Conservation (phyloP, 768 basidiomycete genomes). For the Neoboletus brunneissimus region DNA sequence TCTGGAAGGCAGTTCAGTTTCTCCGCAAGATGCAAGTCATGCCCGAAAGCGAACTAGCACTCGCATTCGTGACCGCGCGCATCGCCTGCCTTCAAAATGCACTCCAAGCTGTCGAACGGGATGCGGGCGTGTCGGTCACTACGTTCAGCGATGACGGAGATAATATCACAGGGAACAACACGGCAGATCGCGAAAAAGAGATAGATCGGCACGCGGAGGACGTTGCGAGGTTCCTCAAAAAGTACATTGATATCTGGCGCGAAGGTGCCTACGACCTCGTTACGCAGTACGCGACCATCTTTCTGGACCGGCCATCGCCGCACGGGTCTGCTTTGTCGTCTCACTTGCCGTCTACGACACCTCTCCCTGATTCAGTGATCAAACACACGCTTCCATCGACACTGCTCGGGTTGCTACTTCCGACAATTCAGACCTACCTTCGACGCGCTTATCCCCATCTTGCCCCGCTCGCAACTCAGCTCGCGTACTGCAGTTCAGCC, state of each 20-base stretch:
- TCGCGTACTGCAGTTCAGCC: constrained; percentile 89
- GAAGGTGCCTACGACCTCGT: constrained; percentile 92
- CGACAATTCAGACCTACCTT: constrained; percentile 60
- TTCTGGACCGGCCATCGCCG: constrained; percentile 63
- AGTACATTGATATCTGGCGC: constrained; percentile 87
- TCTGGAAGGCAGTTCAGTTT: constrained; percentile 89
- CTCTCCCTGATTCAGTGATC: constrained; percentile 29
- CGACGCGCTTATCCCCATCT: constrained; percentile 57
- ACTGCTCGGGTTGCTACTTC: constrained; percentile 53
- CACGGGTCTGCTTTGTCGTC: constrained; percentile 18
- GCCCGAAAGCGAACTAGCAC: constrained; percentile 74
- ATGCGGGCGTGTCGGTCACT: constrained; percentile 36
- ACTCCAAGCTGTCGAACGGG: constrained; percentile 50
- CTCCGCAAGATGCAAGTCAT: constrained; percentile 77
- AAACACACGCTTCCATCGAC: constrained; percentile 30
- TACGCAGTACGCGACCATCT: constrained; percentile 86
- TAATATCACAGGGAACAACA: constrained; percentile 17
- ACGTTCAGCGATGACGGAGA: constrained; percentile 9
- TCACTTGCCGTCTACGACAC: constrained; percentile 16
- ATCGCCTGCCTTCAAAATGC: constrained; percentile 58
- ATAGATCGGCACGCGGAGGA: constrained; percentile 68
- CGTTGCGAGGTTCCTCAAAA: constrained; percentile 73
- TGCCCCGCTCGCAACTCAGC: constrained; percentile 87
- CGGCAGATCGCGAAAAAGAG: constrained; percentile 37
- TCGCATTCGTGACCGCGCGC: constrained; percentile 79